Evolutionary conservation across 2,329 filamentous ascomycete species (phyloP), one percentile per base, ranked within the genome.

Genomic region (Dactylonectria estremocensis): DNA sequence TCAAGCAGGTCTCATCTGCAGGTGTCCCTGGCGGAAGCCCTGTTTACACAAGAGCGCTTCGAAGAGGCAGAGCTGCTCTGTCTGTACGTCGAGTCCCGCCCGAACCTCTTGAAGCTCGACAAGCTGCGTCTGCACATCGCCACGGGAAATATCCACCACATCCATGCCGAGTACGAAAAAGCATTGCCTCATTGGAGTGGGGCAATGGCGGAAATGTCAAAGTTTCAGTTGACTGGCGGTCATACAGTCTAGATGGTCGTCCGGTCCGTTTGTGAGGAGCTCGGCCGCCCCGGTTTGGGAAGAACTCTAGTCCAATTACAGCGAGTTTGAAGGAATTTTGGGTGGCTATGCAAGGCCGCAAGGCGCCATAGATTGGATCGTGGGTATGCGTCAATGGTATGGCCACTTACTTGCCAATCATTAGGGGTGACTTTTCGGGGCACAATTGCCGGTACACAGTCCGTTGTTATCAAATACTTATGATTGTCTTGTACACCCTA

Each of bases 71-170:
- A 69, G 11, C 37, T 60, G 46, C 67, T 74, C 40, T 74, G 72
- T 33, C 11, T 64, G 33, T 48, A 68, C 18, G 22, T 74, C 22
- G 58, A 62, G 9, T 63, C 61, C 13, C 68, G 72, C 6, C 18
- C 53, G n/a, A 66, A 46, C 43, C 70, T 72, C 20, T 61, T 74
- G 43, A 74, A 74, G 60, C 69, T 72, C 28, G 72, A 69, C 43
- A 71, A 64, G 24, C 40, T 74, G 28, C 69, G 72, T 18, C 48
- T 69, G 5, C 40, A 69, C 40, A 65, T 74, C 50, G 69, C 67
- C 11, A 48, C 74, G 59, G 72, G 68, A 4, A 74, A 74, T 35
- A 6, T 50, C 8, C 56, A n/a, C 11, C 45, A 59, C n/a, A n/a
- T 59, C 18, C 2, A 50, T 2, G 22, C 28, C 13, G 31, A 59